Evolutionary conservation across 176 grass and related monocot species (phyloP), one percentile per base, ranked within the genome.

Genomic region (Secale cereale): DNA sequence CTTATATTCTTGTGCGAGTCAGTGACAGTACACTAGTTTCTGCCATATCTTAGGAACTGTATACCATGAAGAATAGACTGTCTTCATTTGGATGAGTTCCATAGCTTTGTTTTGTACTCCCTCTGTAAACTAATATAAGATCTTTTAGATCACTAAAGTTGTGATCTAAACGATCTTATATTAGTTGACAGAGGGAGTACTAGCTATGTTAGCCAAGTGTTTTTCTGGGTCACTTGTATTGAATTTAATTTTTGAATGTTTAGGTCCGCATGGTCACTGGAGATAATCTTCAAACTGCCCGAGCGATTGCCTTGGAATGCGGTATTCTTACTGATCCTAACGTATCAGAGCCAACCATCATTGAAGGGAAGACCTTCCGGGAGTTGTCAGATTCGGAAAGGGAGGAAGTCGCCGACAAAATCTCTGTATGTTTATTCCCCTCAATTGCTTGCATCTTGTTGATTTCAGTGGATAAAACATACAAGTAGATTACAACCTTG

Each of bases 181-280:
- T n/a, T n/a, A n/a, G n/a, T n/a, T n/a, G n/a, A n/a, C n/a, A n/a
- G n/a, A n/a, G n/a, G n/a, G n/a, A n/a, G n/a, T n/a, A 15, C 33
- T 22, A n/a, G 16, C 5, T 37, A 40, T 70, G 22, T 25, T 28
- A 29, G 33, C 39, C 8, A 4, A 40, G 77, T 20, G 9, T 82
- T 90, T 11, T 65, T 78, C 11, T 6, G 70, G 41, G 32, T 72
- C 10, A 43, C 6, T 72, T 46, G 2, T 52, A 41, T 41, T 65
- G 12, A 59, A 19, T 30, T 68, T 0, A 39, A 62, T 52, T 54
- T 91, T 87, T 76, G 29, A 70, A 84, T 70, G 84, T 43, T 59
- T 80, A 98, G 96, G 96, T 98, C 52, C 93, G 96, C 29, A 98
- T 98, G 96, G 88, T 94, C 62, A 98, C 96, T 15, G 96, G 96